Percentiles rank a stretch among this genome's conserved stretches.
Evolutionary conservation across 345 rosid genomes (phyloP).

Genomic region (Camelina hispida): DNA sequence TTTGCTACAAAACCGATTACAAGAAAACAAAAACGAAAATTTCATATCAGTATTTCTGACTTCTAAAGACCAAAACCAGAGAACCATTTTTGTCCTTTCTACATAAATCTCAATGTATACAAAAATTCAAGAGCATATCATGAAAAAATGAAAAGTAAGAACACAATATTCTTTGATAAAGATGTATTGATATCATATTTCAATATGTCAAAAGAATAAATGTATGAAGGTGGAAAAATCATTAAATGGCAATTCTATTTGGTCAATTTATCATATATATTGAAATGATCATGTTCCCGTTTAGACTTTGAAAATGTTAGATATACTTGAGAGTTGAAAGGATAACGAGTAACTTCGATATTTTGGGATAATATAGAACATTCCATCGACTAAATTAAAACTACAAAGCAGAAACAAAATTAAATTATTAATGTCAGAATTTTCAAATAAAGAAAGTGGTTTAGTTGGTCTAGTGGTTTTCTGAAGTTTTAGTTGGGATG

Average conservation of each 20-base stretch:
- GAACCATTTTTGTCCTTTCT: not conserved
- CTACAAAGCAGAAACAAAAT: not conserved
- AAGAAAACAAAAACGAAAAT: not conserved
- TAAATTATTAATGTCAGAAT: not conserved
- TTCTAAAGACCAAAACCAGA: too few species aligned
- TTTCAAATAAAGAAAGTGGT: not conserved
- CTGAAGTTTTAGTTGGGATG: not conserved
- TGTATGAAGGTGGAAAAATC: slow-evolving; percentile 29
- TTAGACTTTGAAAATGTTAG: not conserved
- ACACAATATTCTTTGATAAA: not conserved
- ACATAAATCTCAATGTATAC: not conserved
- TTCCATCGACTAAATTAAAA: not conserved
- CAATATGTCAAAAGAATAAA: slow-evolving; percentile 27
- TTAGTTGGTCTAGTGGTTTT: not conserved
- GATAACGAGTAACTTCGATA: not conserved
- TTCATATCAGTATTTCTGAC: too few species aligned
- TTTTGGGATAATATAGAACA: not conserved
- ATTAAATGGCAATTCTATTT: slow-evolving; percentile 6
- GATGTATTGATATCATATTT: not conserved
- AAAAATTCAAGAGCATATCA: slow-evolving; percentile 13
- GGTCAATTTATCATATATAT: slow-evolving; percentile 10
- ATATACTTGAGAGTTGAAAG: slow-evolving; percentile 1
- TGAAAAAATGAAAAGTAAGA: not conserved
- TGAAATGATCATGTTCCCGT: not conserved
- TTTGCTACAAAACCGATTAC: not conserved